Percentiles rank a stretch among this genome's conserved stretches.
Conservation (phyloP, 768 basidiomycete genomes). For the Gelatoporia subvermispora region DNA sequence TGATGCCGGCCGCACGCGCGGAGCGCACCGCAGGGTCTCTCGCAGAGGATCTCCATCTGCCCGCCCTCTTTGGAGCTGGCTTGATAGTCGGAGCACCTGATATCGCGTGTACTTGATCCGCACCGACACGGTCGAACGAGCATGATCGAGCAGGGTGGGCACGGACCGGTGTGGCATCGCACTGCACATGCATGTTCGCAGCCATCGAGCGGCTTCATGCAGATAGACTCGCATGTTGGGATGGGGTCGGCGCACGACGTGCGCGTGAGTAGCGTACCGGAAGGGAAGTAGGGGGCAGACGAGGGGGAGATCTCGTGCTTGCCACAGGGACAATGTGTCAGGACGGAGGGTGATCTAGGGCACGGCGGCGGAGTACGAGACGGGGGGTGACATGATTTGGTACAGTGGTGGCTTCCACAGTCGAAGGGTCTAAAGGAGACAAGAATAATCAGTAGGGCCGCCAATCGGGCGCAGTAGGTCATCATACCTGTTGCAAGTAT, state of each 20-base stretch:
- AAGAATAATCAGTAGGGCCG: neutral
- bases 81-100: slow-evolving; percentile 47
- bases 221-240: slow-evolving; percentile 70
- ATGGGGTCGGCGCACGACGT: slow-evolving; percentile 66
- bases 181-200: slow-evolving; percentile 75
- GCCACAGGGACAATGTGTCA: slow-evolving; percentile 83
- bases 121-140: slow-evolving; percentile 84
- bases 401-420: slow-evolving; percentile 74
- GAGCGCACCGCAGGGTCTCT: slow-evolving; percentile 70
- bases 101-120: slow-evolving; percentile 57
- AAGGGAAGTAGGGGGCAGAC: slow-evolving; percentile 27
- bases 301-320: slow-evolving; percentile 45
- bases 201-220: slow-evolving; percentile 53
- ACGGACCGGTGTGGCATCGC: slow-evolving; percentile 72
- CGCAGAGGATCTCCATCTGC: slow-evolving; percentile 73
- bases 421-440: slow-evolving; percentile 50
- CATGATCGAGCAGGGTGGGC: slow-evolving; percentile 71
- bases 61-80: slow-evolving; percentile 23
- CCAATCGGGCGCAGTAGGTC: neutral
- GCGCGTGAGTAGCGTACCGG: slow-evolving; percentile 33
- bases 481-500: slow-evolving; percentile 52
- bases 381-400: slow-evolving; percentile 74
- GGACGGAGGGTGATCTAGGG: slow-evolving; percentile 63
- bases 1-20: slow-evolving; percentile 85
- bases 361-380: slow-evolving; percentile 53